Conservation (phyloP, 2,329 filamentous ascomycete species). For the Stachybotrys elegans region DNA sequence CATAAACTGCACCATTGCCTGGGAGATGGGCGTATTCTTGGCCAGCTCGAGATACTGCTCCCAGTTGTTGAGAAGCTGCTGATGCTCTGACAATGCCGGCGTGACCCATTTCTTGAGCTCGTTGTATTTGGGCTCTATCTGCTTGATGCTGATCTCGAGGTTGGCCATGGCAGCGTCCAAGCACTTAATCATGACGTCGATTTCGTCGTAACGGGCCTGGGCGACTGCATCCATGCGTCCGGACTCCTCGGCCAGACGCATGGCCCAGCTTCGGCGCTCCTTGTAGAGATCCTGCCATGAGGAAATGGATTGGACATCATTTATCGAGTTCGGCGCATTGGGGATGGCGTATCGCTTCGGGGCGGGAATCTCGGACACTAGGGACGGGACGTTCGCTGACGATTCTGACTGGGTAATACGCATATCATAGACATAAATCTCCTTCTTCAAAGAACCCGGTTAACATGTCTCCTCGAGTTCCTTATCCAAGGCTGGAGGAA, state of each 20-base stretch:
- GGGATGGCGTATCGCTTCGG: slow-evolving; percentile 54
- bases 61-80: slow-evolving; percentile 58
- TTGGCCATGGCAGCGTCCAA: slow-evolving; percentile 84
- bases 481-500: too few relatives aligned
- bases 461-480: slow-evolving; percentile 8
- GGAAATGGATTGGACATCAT: slow-evolving; percentile 71
- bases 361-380: slow-evolving; percentile 43
- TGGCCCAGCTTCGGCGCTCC: slow-evolving; percentile 74
- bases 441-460: slow-evolving; percentile 49
- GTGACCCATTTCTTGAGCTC: slow-evolving; percentile 67
- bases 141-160: slow-evolving; percentile 68
- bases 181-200: slow-evolving; percentile 71
- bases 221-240: slow-evolving; percentile 56
- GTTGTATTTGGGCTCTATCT: slow-evolving; percentile 66
- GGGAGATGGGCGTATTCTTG: slow-evolving; percentile 57
- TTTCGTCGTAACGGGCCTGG: slow-evolving; percentile 64
- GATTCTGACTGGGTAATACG: slow-evolving; percentile 60
- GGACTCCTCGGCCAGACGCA: slow-evolving; percentile 65
- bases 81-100: slow-evolving; percentile 63
- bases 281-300: slow-evolving; percentile 89
- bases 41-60: slow-evolving; percentile 64
- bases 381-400: slow-evolving; percentile 34
- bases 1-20: slow-evolving; percentile 63
- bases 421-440: slow-evolving; percentile 90
- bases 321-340: slow-evolving; percentile 74